Percentiles rank a stretch among this genome's conserved stretches.
Evolutionary conservation across 2,329 filamentous ascomycete species (phyloP).

Genomic region (Neofusicoccum sp.): DNA sequence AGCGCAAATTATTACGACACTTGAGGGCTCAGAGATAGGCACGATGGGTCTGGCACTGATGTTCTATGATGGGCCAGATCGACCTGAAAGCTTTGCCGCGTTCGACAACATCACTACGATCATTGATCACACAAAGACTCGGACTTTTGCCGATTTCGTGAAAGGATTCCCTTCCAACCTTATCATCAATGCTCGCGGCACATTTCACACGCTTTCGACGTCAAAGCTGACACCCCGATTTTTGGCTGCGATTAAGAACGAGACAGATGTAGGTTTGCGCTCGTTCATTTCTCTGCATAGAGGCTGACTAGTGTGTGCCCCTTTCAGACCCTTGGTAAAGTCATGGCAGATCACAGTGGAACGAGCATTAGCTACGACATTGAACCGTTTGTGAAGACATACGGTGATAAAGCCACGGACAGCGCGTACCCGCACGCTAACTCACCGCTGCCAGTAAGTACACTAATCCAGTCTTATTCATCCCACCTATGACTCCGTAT

Average conservation of each 20-base stretch:
- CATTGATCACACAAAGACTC: neutral
- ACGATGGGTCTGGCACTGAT: neutral
- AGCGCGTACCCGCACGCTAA: neutral
- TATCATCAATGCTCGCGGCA: neutral
- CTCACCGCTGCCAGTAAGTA: neutral
- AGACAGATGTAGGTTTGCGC: neutral
- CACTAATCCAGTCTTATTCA: too few relatives aligned
- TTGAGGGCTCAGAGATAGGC: neutral
- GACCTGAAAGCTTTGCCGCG: neutral
- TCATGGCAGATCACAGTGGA: neutral
- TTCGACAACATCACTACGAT: neutral
- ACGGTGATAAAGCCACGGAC: neutral
- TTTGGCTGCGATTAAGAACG: neutral
- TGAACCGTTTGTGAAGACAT: neutral
- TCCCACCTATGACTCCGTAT: neutral
- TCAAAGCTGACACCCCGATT: neutral
- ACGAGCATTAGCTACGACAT: conserved; percentile 1
- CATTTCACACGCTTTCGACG: neutral
- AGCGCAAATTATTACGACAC: neutral
- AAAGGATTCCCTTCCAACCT: neutral
- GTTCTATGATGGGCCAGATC: neutral
- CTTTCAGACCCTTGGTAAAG: neutral
- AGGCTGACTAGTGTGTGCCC: neutral
- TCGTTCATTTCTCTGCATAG: neutral
- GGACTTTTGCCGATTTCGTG: neutral